phyloP scores from a whole-genome alignment of 2,329 filamentous ascomycete genomes.

The Lachnellula occidentalis region DNA sequence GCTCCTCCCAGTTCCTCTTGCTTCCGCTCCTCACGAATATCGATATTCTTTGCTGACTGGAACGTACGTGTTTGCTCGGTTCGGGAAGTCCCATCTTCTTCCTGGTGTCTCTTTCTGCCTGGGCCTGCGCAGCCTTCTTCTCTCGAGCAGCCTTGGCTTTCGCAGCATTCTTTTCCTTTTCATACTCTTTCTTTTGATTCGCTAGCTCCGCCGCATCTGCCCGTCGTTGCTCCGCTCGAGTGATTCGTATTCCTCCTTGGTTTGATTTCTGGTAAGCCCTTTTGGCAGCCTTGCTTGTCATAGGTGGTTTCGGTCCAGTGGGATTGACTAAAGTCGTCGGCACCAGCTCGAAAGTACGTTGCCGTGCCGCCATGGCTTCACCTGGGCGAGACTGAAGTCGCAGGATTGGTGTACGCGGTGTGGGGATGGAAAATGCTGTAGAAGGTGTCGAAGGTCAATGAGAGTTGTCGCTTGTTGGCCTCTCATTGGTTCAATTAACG shows the following conservation, averaged over 20 bases:
- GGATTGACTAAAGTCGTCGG: constrained; percentile 30
- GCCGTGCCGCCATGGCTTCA: constrained; percentile 30
- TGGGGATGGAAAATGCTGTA: background rate
- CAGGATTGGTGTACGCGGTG: background rate
- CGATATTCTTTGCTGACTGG: constrained; percentile 54
- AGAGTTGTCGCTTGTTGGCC: background rate
- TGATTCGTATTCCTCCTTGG: constrained; percentile 36
- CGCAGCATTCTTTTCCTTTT: constrained; percentile 46
- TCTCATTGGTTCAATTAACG: constrained; percentile 6
- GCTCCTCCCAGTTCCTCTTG: constrained; percentile 21
- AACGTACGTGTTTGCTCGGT: constrained; percentile 41
- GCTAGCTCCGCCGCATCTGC: constrained; percentile 37
- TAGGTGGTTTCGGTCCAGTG: constrained; percentile 27
- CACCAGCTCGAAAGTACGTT: constrained; percentile 41
- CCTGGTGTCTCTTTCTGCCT: constrained; percentile 44
- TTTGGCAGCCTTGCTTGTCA: constrained; percentile 46
- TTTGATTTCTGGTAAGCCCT: constrained; percentile 41
- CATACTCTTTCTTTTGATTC: constrained; percentile 45
- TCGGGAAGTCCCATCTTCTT: constrained; percentile 48
- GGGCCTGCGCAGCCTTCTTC: constrained; percentile 50
- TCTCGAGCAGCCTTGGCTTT: constrained; percentile 47
- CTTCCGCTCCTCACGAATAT: constrained; percentile 39
- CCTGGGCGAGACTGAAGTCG: background rate
- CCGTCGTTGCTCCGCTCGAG: constrained; percentile 32
- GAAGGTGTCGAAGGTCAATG: background rate